Conservation (phyloP, 345 rosid genomes). For the Adansonia digitata region DNA sequence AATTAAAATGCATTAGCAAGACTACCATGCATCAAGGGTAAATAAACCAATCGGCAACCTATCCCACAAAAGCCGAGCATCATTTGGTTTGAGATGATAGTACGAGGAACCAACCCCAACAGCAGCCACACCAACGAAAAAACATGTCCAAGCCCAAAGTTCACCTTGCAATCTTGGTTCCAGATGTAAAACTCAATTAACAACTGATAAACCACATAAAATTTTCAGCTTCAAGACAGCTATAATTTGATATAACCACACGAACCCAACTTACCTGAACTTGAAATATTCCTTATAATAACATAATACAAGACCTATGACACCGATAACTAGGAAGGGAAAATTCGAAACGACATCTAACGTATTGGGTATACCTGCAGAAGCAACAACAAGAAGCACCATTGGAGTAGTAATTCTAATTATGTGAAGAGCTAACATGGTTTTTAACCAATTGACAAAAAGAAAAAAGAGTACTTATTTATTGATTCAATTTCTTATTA, state of each 20-base stretch:
- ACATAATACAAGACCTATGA: constrained; percentile 76
- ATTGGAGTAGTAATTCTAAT: neutral
- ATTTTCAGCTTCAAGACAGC: neutral
- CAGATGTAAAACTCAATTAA: neutral
- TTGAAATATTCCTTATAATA: constrained; percentile 60
- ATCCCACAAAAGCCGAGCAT: constrained; percentile 90
- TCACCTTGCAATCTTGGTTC: constrained; percentile 74
- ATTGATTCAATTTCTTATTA: neutral
- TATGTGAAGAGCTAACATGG: neutral
- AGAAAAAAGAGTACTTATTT: neutral
- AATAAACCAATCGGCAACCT: constrained; percentile 69
- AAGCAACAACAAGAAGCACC: constrained; percentile 1
- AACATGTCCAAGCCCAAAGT: constrained; percentile 79
- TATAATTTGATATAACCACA: neutral
- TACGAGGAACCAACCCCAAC: constrained; percentile 84
- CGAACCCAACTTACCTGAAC: constrained; percentile 40
- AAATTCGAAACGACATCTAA: constrained; percentile 83
- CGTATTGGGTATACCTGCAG: constrained; percentile 80
- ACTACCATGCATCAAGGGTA: neutral
- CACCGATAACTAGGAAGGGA: constrained; percentile 83
- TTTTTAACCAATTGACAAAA: neutral
- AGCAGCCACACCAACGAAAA: constrained; percentile 74
- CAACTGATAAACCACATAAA: neutral
- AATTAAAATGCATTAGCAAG: neutral
- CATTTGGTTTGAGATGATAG: constrained; percentile 88